Base-by-base conservation (phyloP, 164 flowering plant genomes). In the Echeveria elegans region DNA sequence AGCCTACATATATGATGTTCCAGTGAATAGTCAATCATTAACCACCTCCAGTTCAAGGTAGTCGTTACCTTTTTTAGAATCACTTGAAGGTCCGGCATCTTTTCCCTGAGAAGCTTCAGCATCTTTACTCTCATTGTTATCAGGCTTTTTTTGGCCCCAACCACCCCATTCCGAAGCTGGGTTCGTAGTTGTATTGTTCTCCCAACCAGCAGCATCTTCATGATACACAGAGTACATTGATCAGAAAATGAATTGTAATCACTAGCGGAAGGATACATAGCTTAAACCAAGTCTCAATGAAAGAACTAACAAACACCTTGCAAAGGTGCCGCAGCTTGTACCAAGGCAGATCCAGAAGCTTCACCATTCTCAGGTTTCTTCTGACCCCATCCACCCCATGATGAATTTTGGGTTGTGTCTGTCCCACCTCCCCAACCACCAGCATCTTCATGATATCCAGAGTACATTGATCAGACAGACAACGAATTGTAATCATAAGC, bases 351-450 rank as follows among this genome's bases (percentile, higher is more conserved):
- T 37, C 48, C 69, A 67, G 52, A 50, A 66, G n/a, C 70, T 37
- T 38, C 70, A 68, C 41, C 53, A 28, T 68, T 64, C 59, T n/a
- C 43, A 29, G 64, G 59, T 16, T 70, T 64, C 69, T 48, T 45
- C 38, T 64, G 63, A 63, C 26, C 40, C 62, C 67, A 47, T 41
- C 60, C 73, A 58, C 72, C 72, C 88, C 85, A 87, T 34, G 87
- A 68, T 31, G 80, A 62, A 30, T 43, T 78, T 65, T 72, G 74
- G 66, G 72, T 63, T 63, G 75, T 30, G 43, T 62, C 38, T 29
- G 38, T 37, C 66, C 75, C 76, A 31, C 67, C 68, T 5, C 63
- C 85, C 89, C 89, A 88, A 52, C 65, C 78, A 64, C 76, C 82
- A 62, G 65, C 81, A 34, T 6, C 43, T 32, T 24, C 29, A 18